Conservation (phyloP, 2,329 filamentous ascomycete species). For the Fusarium devonianum region DNA sequence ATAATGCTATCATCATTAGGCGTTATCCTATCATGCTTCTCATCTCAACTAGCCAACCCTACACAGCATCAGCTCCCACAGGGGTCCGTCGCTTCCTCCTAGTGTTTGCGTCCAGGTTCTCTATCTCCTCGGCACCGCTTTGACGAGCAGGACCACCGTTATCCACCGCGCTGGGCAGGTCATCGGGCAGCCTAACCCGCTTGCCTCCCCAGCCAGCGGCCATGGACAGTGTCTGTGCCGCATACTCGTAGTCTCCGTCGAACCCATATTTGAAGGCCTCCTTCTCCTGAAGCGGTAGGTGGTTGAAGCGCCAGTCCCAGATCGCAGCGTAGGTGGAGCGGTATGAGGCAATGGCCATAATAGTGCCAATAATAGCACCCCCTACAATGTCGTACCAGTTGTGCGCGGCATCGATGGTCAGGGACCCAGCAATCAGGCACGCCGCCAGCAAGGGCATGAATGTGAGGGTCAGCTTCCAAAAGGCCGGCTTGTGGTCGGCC, state of each 20-base stretch:
- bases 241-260: conserved; percentile 26
- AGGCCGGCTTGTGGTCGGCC: conserved; percentile 68
- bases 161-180: conserved; percentile 10
- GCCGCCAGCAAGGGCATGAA: conserved; percentile 68
- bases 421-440: conserved; percentile 63
- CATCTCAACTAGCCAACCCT: neutral
- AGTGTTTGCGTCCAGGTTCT: conserved; percentile 23
- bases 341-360: conserved; percentile 69
- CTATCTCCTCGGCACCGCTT: conserved; percentile 27
- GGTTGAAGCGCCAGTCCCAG: conserved; percentile 73
- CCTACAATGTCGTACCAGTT: conserved; percentile 75
- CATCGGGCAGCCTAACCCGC: conserved; percentile 25
- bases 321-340: conserved; percentile 71
- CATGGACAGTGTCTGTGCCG: conserved; percentile 35
- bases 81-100: conserved; percentile 23
- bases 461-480: conserved; percentile 70
- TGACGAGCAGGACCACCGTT: conserved; percentile 19
- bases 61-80: conserved; percentile 33
- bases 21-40: neutral
- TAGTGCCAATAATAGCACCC: conserved; percentile 68
- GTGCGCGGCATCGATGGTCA: conserved; percentile 72
- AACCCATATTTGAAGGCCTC: conserved; percentile 43
- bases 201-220: conserved; percentile 41
- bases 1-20: neutral
- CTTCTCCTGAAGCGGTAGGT: conserved; percentile 65